Percentiles rank a stretch among this genome's conserved stretches.
Conservation (phyloP, 2,329 filamentous ascomycete genomes). For the Cyanodermella asteris region DNA sequence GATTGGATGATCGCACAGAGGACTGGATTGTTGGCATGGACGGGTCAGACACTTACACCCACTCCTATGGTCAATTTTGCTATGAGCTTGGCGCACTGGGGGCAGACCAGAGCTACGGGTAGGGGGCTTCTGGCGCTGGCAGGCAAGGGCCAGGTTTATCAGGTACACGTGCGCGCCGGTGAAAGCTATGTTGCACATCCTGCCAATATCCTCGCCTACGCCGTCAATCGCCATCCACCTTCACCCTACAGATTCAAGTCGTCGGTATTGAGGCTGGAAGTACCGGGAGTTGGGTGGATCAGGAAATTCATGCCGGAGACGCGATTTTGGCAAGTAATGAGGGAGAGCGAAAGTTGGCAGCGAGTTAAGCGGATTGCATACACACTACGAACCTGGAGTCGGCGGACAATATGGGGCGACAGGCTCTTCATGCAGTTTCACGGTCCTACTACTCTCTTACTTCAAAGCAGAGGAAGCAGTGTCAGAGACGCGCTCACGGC, state of each 20-base stretch:
- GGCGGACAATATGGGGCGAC: conserved; percentile 82
- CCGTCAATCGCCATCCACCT: conserved; percentile 49
- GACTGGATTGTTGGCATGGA: conserved; percentile 85
- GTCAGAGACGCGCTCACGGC: conserved; percentile 57
- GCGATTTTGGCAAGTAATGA: conserved; percentile 52
- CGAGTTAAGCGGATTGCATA: conserved; percentile 42
- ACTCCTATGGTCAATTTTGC: conserved; percentile 48
- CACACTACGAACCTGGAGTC: conserved; percentile 49
- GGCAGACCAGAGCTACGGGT: conserved; percentile 70
- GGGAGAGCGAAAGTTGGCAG: conserved; percentile 52
- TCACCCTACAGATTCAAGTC: conserved; percentile 74
- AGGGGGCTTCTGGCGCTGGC: conserved; percentile 67
- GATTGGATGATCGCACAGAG: conserved; percentile 90
- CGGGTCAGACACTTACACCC: conserved; percentile 62
- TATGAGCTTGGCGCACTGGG: conserved; percentile 64
- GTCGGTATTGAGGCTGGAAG: conserved; percentile 49
- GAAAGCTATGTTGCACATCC: conserved; percentile 88
- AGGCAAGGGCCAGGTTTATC: conserved; percentile 75
- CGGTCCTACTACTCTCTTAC: conserved; percentile 63
- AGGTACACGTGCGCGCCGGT: conserved; percentile 55
- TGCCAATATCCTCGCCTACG: conserved; percentile 79
- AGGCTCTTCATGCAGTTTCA: conserved; percentile 75
- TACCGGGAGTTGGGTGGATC: conserved; percentile 45
- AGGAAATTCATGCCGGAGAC: conserved; percentile 44
- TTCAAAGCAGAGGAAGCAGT: conserved; percentile 69